phyloP scores from a whole-genome alignment of 2,329 filamentous ascomycete species.

The Albifimbria verrucaria region DNA sequence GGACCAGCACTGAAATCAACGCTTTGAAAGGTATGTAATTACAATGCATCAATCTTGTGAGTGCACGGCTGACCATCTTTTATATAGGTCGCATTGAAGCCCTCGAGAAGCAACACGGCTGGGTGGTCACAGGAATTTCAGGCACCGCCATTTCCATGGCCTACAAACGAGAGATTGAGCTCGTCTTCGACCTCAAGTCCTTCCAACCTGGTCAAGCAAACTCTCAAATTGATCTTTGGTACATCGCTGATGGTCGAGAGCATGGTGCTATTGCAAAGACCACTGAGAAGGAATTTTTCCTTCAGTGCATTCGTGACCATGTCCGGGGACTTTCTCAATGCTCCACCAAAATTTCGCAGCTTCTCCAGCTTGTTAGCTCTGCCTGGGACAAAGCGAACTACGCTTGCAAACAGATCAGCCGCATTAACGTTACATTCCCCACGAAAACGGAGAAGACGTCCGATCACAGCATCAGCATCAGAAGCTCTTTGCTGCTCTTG shows the following conservation, averaged over 20 bases:
- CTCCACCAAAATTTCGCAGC: slow-evolving; percentile 50
- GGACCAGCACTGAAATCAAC: slow-evolving; percentile 78
- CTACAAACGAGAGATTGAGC: slow-evolving; percentile 68
- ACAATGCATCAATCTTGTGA: not conserved
- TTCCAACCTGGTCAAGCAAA: slow-evolving; percentile 50
- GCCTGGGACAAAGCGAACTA: slow-evolving; percentile 64
- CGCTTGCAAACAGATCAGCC: slow-evolving; percentile 58
- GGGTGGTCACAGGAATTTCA: slow-evolving; percentile 65
- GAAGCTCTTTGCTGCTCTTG: slow-evolving; percentile 58
- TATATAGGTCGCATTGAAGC: slow-evolving; percentile 57
- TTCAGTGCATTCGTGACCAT: slow-evolving; percentile 68
- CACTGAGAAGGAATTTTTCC: slow-evolving; percentile 70
- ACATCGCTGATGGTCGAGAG: slow-evolving; percentile 59
- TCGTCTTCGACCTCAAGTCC: slow-evolving; percentile 65
- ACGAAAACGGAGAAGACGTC: slow-evolving; percentile 61
- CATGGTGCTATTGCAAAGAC: slow-evolving; percentile 53
- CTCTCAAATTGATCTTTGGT: slow-evolving; percentile 64
- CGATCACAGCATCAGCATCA: slow-evolving; percentile 63
- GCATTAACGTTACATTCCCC: slow-evolving; percentile 61
- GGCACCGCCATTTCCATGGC: slow-evolving; percentile 67
- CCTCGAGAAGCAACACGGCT: slow-evolving; percentile 65
- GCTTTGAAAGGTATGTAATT: slow-evolving; percentile 63
- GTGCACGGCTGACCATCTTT: slow-evolving; percentile 28
- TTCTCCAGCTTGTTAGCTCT: slow-evolving; percentile 57
- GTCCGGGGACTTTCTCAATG: slow-evolving; percentile 60